Evolutionary conservation across 768 basidiomycete genomes (phyloP).

Genomic region (Leccinum uliginosum): DNA sequence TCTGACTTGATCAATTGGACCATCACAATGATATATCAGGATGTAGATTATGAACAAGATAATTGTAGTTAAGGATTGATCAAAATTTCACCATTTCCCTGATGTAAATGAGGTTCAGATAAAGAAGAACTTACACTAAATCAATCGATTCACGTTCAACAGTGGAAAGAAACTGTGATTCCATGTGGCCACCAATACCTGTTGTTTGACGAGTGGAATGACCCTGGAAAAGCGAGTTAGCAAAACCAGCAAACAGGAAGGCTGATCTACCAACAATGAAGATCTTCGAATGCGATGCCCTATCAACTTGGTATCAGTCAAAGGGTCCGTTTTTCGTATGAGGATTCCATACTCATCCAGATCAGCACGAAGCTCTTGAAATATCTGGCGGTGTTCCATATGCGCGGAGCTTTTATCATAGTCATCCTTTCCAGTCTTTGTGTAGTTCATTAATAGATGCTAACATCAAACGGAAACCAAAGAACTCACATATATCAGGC

Average conservation of each 20-base stretch:
- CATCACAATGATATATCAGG: too few species aligned
- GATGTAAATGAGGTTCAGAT: neutral
- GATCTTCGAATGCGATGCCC: slow-evolving; percentile 61
- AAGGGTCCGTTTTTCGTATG: neutral
- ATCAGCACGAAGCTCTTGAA: slow-evolving; percentile 10
- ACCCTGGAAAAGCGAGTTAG: neutral
- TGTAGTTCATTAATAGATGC: neutral
- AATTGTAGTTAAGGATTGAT: too few species aligned
- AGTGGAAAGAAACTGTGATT: slow-evolving; percentile 6
- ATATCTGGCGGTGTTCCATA: neutral
- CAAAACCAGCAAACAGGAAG: neutral
- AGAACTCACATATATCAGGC: slow-evolving; percentile 7
- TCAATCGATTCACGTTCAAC: slow-evolving; percentile 13
- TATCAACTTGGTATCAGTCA: slow-evolving; percentile 25
- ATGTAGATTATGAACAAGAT: too few species aligned
- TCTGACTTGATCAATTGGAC: too few species aligned
- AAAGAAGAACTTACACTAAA: slow-evolving; percentile 1
- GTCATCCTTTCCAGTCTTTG: slow-evolving; percentile 4
- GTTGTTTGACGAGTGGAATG: slow-evolving; percentile 12
- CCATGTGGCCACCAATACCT: slow-evolving; percentile 12
- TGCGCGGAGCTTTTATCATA: neutral
- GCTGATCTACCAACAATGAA: slow-evolving; percentile 61
- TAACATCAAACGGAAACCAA: neutral
- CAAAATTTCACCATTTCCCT: too few species aligned
- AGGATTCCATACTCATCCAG: slow-evolving; percentile 9